Conservation (phyloP, 192 early-diverging fungal genomes). For the Entomortierella parvispora region DNA sequence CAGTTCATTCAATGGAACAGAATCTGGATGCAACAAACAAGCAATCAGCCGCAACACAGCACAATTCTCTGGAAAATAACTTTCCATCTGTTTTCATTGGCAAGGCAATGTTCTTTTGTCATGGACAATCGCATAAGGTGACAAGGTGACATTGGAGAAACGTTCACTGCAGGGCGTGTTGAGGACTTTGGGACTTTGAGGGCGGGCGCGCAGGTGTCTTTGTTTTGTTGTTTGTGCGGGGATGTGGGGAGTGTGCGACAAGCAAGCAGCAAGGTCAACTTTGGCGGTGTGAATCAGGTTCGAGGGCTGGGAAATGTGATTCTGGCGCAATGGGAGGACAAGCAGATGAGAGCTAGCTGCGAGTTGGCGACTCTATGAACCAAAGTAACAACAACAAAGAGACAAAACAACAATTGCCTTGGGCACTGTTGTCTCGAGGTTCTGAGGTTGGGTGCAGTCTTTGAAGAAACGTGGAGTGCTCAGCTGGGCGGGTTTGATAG, state of each 20-base stretch:
- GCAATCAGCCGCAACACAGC: not conserved
- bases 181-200: not conserved
- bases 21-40: not conserved
- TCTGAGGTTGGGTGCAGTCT: not conserved
- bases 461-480: not conserved
- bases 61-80: not conserved
- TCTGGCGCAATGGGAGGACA: no score
- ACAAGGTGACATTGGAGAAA: not conserved
- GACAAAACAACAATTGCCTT: not conserved
- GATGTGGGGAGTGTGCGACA: not conserved
- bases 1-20: no score
- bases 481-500: not conserved
- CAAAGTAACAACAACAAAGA: not conserved
- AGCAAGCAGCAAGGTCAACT: no score
- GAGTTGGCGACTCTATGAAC: not conserved
- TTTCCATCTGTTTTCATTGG: not conserved
- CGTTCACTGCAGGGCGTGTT: no score
- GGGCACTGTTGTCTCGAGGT: no score
- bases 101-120: conserved; percentile 8
- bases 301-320: no score
- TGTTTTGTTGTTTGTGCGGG: conserved; percentile 3
- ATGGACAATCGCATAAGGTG: conserved; percentile 22
- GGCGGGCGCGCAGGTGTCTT: not conserved
- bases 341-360: no score
- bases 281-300: no score